Evolutionary conservation across 495 filamentous ascomycete genomes (phyloP).

Genomic region (Penicillium samsonianum): DNA sequence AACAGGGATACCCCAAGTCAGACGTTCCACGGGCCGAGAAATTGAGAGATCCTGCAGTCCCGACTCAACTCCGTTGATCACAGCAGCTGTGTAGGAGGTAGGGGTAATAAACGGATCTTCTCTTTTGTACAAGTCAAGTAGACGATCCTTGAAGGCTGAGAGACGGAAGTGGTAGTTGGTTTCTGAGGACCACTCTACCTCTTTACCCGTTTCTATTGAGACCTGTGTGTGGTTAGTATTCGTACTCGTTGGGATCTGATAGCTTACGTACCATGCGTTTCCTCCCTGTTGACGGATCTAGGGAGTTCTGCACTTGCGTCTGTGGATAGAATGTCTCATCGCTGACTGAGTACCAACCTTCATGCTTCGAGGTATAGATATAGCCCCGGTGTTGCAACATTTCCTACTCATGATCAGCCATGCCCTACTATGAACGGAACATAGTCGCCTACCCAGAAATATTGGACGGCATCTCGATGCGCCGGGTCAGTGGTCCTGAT

Average conservation of each 20-base stretch:
- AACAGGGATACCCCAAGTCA: constrained; percentile 89
- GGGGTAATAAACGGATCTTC: constrained; percentile 75
- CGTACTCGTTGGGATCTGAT: background rate
- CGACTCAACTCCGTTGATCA: constrained; percentile 65
- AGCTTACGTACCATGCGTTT: constrained; percentile 63
- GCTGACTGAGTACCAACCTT: constrained; percentile 94
- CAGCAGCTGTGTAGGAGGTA: constrained; percentile 60
- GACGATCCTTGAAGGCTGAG: constrained; percentile 70
- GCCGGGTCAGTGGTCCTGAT: constrained; percentile 84
- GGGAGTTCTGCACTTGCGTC: constrained; percentile 65
- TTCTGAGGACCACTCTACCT: constrained; percentile 95
- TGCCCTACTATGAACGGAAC: background rate
- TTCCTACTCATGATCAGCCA: constrained; percentile 39
- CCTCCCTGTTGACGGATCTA: constrained; percentile 78
- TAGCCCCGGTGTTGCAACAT: constrained; percentile 71
- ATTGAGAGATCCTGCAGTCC: constrained; percentile 85
- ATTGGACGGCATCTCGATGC: constrained; percentile 82
- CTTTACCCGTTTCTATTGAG: constrained; percentile 82
- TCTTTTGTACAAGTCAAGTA: constrained; percentile 75
- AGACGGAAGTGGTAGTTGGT: constrained; percentile 93
- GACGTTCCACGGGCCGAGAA: constrained; percentile 74
- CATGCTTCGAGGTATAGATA: constrained; percentile 84
- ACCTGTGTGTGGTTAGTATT: constrained; percentile 41
- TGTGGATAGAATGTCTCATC: constrained; percentile 96
- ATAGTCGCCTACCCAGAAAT: constrained; percentile 72